These are phyloP conservation scores for Saturnispora ahearnii DNA, from an alignment of 805 yeast species.

Conservation along the genomic window DNA sequence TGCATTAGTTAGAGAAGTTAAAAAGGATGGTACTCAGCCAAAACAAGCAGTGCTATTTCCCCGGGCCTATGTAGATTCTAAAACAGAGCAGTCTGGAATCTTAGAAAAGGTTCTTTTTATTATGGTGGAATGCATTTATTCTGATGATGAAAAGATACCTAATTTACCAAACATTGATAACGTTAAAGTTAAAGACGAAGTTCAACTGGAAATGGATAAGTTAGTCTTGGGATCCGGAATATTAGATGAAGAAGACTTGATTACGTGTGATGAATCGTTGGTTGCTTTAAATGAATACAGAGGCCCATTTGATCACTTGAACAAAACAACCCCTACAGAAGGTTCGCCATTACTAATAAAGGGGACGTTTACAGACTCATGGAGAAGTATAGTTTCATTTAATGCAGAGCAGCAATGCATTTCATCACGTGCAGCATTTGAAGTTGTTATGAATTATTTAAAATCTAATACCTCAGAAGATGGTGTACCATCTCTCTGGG, in stretches of 20 bases:
- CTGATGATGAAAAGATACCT: constrained; percentile 49
- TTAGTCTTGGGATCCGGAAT: constrained; percentile 30
- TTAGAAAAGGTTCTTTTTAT: constrained; percentile 34
- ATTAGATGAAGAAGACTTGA: constrained; percentile 16
- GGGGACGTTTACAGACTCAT: constrained; percentile 2
- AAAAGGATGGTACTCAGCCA: constrained; percentile 30
- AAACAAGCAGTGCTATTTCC: constrained; percentile 12
- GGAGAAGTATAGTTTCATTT: neutral
- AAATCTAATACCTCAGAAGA: neutral
- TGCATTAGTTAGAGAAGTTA: constrained; percentile 59
- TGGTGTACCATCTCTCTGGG: constrained; percentile 3
- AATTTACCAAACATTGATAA: constrained; percentile 35
- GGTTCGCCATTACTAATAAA: neutral
- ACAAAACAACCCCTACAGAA: neutral
- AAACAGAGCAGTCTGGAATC: constrained; percentile 15
- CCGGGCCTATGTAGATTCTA: constrained; percentile 19
- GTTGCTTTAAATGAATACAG: neutral
- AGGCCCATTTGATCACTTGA: constrained; percentile 3
- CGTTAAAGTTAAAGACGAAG: constrained; percentile 22
- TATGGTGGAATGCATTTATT: constrained; percentile 54
- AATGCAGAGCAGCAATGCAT: neutral
- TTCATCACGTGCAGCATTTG: constrained; percentile 1
- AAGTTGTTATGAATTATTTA: neutral
- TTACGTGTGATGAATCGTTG: constrained; percentile 1
- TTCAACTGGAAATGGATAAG: constrained; percentile 39